Evolutionary conservation across 495 filamentous ascomycete species (phyloP), one percentile per base, ranked within the genome.

Genomic region (Pseudotulostoma volvatum): DNA sequence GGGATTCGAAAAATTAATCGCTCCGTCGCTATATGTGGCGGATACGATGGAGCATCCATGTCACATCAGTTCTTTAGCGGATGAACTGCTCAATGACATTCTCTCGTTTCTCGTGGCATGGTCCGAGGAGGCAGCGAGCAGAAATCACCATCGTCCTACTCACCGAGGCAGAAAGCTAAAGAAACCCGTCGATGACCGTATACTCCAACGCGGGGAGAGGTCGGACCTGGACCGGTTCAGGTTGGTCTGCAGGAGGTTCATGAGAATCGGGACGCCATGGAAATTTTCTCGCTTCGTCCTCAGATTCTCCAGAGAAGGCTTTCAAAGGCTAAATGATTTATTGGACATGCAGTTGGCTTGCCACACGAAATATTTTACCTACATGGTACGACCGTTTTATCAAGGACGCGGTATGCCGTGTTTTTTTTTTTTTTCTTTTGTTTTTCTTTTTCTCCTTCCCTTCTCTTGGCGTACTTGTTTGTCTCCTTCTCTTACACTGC

Each of bases 321-420:
- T 83, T 37, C 51, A 57, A 20, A 58, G 69, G 33, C 52, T 83
- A 33, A 66, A 74, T 15, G 59, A 64, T 21, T 44, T 67, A 31
- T 41, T 67, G 34, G 40, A 51, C 38, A 67, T 63, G 61, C 67
- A 76, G 49, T 61, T 78, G 14, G 68, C 73, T 25, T 63, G 58
- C 43, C 67, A 76, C 57, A 74, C 79, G 34, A 73, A 66, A 53
- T 71, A 76, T 49, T 73, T 83, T 52, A 77, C 73, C 46, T 83
- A 83, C 52, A 69, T 82, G 57, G 71, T 82, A 51, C 76, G 76
- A 48, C 74, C 68, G 38, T 79, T 79, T 53, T 81, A 81, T 57
- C 55, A 62, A 50, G 61, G 60, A 55, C 57, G 51, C 51, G 56
- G 58, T 66, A 67, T 9, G 40, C 14, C 7, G 4, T 16, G 13